Evolutionary conservation across 2,329 filamentous ascomycete species (phyloP).

Genomic region (Madurella fahalii): DNA sequence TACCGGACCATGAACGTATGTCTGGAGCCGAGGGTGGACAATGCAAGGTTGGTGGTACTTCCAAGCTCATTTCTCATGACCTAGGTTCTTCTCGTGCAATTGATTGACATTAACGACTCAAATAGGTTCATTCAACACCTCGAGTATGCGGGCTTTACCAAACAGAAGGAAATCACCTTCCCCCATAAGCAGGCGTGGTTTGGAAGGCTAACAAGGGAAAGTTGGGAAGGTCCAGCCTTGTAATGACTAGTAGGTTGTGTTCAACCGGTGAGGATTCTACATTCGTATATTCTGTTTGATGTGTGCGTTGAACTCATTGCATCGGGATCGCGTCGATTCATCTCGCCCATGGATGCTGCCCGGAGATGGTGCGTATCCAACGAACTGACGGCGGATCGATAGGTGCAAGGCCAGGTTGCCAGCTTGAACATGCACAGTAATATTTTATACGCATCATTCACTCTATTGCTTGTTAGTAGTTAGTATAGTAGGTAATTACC

Average conservation of each 20-base stretch:
- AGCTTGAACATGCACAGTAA: too few relatives aligned
- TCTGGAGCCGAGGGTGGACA: constrained; percentile 88
- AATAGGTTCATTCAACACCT: constrained; percentile 68
- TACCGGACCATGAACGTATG: constrained; percentile 76
- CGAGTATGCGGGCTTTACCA: constrained; percentile 72
- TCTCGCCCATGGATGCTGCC: too few relatives aligned
- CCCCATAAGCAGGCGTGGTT: constrained; percentile 90
- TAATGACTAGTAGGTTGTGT: constrained; percentile 27
- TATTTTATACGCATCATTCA: too few relatives aligned
- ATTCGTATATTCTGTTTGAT: not conserved
- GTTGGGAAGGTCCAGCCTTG: constrained; percentile 67
- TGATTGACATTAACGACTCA: not conserved
- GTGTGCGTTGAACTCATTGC: not conserved
- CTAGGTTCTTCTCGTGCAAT: constrained; percentile 1
- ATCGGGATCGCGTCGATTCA: too few relatives aligned
- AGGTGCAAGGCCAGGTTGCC: too few relatives aligned
- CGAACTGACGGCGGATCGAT: too few relatives aligned
- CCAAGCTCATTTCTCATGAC: not conserved
- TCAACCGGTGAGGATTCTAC: not conserved
- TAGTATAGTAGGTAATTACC: too few relatives aligned
- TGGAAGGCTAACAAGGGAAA: constrained; percentile 73
- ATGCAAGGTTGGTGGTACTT: constrained; percentile 62
- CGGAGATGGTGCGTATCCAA: too few relatives aligned
- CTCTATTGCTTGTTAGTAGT: too few relatives aligned
- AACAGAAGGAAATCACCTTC: constrained; percentile 80